phyloP scores from a whole-genome alignment of 2,329 filamentous ascomycete species.

The Ceratocystis colombiana region DNA sequence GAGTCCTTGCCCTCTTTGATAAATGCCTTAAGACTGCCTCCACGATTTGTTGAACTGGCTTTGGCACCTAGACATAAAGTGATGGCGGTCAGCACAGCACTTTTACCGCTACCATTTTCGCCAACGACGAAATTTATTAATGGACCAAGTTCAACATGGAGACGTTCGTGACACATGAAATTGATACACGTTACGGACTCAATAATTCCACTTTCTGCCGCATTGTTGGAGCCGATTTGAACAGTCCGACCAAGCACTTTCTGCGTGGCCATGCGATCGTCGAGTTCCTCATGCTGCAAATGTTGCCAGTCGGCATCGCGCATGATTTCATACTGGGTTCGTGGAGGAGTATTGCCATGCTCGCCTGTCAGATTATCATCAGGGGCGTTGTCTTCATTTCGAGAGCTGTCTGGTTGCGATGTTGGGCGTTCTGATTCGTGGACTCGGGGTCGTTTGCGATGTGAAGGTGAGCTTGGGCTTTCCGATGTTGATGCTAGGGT shows the following conservation, averaged over 20 bases:
- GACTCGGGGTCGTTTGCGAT: conserved; percentile 10
- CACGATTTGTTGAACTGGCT: conserved; percentile 83
- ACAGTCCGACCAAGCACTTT: conserved; percentile 35
- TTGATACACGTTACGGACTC: conserved; percentile 79
- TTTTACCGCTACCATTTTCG: conserved; percentile 96
- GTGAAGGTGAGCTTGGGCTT: background rate
- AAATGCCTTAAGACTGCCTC: conserved; percentile 76
- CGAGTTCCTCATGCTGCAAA: conserved; percentile 45
- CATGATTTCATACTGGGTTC: conserved; percentile 53
- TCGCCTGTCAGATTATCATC: conserved; percentile 32
- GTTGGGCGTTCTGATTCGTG: background rate
- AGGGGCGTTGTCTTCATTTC: conserved; percentile 24
- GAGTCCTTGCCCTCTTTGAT: conserved; percentile 81
- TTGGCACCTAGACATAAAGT: conserved; percentile 93
- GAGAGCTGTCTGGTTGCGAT: background rate
- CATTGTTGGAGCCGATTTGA: conserved; percentile 54
- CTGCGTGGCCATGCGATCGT: conserved; percentile 56
- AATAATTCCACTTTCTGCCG: conserved; percentile 76
- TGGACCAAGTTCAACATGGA: conserved; percentile 78
- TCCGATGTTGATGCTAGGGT: background rate
- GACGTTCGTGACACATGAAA: conserved; percentile 88
- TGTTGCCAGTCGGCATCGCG: conserved; percentile 51
- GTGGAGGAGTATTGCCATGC: conserved; percentile 35
- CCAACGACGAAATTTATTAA: conserved; percentile 97
- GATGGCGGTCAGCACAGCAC: conserved; percentile 83